Conservation (phyloP, 495 filamentous ascomycete genomes). For the Hapsidospora chrysogenum region DNA sequence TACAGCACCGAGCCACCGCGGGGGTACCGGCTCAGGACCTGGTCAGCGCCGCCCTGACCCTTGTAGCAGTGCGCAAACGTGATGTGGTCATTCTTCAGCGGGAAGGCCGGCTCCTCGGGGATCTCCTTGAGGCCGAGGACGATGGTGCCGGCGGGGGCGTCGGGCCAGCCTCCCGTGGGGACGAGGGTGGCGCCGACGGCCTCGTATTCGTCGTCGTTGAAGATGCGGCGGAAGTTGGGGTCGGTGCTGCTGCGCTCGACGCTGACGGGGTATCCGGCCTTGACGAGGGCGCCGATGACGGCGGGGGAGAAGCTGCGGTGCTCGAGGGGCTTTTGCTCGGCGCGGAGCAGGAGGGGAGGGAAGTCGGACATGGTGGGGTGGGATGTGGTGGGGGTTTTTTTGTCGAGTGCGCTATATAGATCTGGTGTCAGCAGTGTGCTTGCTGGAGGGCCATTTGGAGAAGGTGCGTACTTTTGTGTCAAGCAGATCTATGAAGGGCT, state of each 20-base stretch:
- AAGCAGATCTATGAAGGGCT: no score
- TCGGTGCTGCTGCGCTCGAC: conserved; percentile 56
- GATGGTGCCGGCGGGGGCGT: conserved; percentile 60
- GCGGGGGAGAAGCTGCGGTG: neutral
- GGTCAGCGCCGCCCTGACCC: conserved; percentile 72
- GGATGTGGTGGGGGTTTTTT: no score
- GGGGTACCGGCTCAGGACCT: conserved; percentile 63
- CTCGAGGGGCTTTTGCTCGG: no score
- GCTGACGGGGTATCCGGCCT: conserved; percentile 69
- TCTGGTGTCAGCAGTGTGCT: no score
- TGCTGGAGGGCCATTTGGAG: no score
- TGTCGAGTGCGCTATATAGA: no score
- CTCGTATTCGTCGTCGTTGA: conserved; percentile 53
- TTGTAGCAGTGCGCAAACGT: conserved; percentile 83
- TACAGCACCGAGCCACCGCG: conserved; percentile 69
- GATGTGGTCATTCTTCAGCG: conserved; percentile 73
- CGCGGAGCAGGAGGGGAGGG: no score
- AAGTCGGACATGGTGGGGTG: no score
- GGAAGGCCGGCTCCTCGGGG: conserved; percentile 73
- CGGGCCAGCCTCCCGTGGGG: conserved; percentile 61
- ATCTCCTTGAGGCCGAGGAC: conserved; percentile 92
- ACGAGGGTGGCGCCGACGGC: conserved; percentile 59
- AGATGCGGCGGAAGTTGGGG: conserved; percentile 64
- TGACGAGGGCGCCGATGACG: conserved; percentile 50
- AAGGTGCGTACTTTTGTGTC: no score